Evolutionary conservation across 371 early-diverging fungal genomes (phyloP).

Genomic region (Umbelopsis sp.): DNA sequence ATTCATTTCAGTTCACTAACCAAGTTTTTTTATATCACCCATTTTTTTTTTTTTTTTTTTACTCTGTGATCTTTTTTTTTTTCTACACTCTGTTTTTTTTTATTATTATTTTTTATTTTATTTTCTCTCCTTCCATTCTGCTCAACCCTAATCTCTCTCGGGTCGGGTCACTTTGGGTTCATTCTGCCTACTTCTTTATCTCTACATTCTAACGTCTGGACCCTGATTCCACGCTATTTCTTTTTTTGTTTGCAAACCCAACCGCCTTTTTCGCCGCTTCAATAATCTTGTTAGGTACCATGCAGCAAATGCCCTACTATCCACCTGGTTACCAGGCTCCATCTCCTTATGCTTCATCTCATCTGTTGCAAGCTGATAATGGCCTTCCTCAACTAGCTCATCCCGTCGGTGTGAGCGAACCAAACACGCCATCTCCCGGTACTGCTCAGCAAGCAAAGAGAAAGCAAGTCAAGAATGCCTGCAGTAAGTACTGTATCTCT

Average conservation of each 20-base stretch:
- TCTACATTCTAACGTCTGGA: neutral
- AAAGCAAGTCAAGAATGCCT: constrained; percentile 56
- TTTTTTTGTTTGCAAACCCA: constrained; percentile 10
- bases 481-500: constrained; percentile 40
- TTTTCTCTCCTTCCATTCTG: constrained; percentile 11
- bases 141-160: constrained; percentile 1
- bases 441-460: constrained; percentile 35
- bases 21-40: neutral
- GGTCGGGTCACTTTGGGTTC: neutral
- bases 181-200: neutral
- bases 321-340: constrained; percentile 40
- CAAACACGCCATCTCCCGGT: constrained; percentile 22
- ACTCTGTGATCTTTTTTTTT: constrained; percentile 21
- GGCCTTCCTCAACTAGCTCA: constrained; percentile 43
- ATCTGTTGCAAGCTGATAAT: constrained; percentile 29
- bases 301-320: constrained; percentile 45
- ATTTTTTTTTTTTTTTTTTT: constrained; percentile 24
- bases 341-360: constrained; percentile 31
- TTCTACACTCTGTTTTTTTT: constrained; percentile 22
- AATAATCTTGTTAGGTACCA: constrained; percentile 20
- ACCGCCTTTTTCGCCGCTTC: constrained; percentile 16
- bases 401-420: constrained; percentile 28
- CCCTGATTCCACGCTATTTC: constrained; percentile 17
- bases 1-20: neutral
- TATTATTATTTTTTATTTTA: constrained; percentile 18